These are phyloP conservation scores for Coemansia sp. DNA, from an alignment of 192 early-diverging fungal genomes.

Conservation along the genomic window DNA sequence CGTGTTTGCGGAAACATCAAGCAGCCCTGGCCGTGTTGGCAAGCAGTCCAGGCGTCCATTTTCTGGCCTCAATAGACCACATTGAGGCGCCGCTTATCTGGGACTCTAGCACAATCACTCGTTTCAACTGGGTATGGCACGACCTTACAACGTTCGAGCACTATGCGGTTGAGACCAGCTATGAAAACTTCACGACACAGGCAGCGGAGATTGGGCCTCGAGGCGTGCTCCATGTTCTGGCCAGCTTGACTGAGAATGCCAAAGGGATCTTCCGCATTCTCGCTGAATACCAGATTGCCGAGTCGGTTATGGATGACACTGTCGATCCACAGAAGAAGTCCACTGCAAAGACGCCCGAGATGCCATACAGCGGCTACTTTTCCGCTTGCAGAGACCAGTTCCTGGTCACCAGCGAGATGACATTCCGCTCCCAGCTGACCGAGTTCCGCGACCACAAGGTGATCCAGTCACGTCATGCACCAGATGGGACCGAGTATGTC, in stretches of 20 bases:
- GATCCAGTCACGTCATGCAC: conserved; percentile 59
- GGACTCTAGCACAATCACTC: conserved; percentile 68
- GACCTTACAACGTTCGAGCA: conserved; percentile 84
- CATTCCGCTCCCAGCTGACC: conserved; percentile 85
- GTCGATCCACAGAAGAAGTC: conserved; percentile 28
- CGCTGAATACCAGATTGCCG: conserved; percentile 75
- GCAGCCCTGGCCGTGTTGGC: conserved; percentile 67
- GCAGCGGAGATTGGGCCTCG: conserved; percentile 59
- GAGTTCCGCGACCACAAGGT: conserved; percentile 94
- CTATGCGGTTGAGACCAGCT: conserved; percentile 81
- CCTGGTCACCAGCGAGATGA: conserved; percentile 75
- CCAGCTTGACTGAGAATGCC: conserved; percentile 79
- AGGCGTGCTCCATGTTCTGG: conserved; percentile 78
- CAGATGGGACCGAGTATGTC: conserved; percentile 46
- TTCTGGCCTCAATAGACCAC: conserved; percentile 88
- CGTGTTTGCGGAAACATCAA: conserved; percentile 72
- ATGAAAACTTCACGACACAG: conserved; percentile 69
- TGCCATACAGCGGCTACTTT: conserved; percentile 71
- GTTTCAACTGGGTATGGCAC: conserved; percentile 89
- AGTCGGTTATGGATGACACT: conserved; percentile 29
- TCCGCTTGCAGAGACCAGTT: conserved; percentile 77
- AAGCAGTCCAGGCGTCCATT: conserved; percentile 61
- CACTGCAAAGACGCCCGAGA: conserved; percentile 34
- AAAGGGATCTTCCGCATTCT: conserved; percentile 83
- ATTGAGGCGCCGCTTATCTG: conserved; percentile 87